Evolutionary conservation across 768 basidiomycete species (phyloP).

Genomic region (Phanerodontia chrysosporium): DNA sequence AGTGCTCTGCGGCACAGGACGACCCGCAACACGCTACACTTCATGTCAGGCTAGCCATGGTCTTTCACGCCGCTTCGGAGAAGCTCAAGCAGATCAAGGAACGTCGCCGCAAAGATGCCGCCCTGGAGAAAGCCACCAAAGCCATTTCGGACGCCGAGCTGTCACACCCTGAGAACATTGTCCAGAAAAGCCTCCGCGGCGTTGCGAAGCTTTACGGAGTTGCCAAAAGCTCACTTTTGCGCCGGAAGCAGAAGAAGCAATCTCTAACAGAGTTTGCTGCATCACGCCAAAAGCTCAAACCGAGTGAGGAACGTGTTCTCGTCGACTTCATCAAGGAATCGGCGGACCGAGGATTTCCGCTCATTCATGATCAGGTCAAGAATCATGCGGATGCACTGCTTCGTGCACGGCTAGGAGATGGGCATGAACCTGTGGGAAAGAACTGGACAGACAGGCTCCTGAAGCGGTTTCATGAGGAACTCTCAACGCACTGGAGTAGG

Average conservation of each 20-base stretch:
- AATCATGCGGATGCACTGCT: slow-evolving; percentile 26
- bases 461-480: slow-evolving; percentile 17
- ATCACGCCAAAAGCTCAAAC: slow-evolving; percentile 25
- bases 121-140: too few species aligned
- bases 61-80: too few species aligned
- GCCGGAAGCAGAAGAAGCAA: background rate
- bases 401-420: slow-evolving; percentile 5
- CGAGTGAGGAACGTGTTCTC: slow-evolving; percentile 26
- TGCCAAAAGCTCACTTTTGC: too few species aligned
- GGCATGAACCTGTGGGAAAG: slow-evolving; percentile 20
- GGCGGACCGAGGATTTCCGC: background rate
- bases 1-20: too few species aligned
- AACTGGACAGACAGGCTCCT: slow-evolving; percentile 27
- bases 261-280: slow-evolving; percentile 14
- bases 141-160: too few species aligned
- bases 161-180: too few species aligned
- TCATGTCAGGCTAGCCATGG: too few species aligned
- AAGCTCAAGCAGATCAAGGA: too few species aligned
- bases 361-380: slow-evolving; percentile 25
- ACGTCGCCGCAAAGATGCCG: too few species aligned
- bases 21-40: too few species aligned
- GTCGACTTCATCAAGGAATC: slow-evolving; percentile 15
- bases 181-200: too few species aligned
- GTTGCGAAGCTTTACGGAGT: too few species aligned
- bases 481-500: slow-evolving; percentile 32